Conservation (phyloP, 257 asterid species). For the Solanum ahanhuiri region DNA sequence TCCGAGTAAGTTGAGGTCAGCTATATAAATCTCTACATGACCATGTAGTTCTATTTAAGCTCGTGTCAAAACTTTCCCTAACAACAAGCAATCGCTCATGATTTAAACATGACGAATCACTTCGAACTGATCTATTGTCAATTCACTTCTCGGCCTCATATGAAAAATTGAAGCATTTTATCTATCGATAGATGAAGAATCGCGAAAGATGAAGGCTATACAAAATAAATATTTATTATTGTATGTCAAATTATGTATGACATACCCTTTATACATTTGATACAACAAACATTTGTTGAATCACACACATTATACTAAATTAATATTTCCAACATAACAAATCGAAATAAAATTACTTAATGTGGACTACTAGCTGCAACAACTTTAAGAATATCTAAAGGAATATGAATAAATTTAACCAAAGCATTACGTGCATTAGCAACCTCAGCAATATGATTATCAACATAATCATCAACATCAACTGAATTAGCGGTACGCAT, state of each 20-base stretch:
- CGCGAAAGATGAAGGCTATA: neutral
- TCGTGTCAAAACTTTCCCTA: neutral
- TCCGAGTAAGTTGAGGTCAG: fast-evolving
- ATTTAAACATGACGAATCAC: neutral
- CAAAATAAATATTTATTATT: neutral
- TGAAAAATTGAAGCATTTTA: no score
- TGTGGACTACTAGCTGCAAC: neutral
- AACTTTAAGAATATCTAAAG: neutral
- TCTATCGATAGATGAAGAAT: neutral
- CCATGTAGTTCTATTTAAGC: neutral
- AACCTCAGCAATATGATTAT: neutral
- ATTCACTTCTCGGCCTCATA: neutral
- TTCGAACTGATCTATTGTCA: neutral
- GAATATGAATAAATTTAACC: conserved; percentile 1
- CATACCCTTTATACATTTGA: neutral
- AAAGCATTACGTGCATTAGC: conserved; percentile 2
- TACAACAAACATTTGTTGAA: neutral
- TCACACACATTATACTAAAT: neutral
- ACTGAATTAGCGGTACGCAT: neutral
- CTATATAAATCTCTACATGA: no score
- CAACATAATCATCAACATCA: neutral
- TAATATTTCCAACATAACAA: neutral
- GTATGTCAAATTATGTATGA: neutral
- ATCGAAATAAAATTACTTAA: neutral
- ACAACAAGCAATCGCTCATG: neutral